Base-by-base conservation (phyloP, 1,284 basidiomycete genomes). In the Boletellus dicymbophilus region DNA sequence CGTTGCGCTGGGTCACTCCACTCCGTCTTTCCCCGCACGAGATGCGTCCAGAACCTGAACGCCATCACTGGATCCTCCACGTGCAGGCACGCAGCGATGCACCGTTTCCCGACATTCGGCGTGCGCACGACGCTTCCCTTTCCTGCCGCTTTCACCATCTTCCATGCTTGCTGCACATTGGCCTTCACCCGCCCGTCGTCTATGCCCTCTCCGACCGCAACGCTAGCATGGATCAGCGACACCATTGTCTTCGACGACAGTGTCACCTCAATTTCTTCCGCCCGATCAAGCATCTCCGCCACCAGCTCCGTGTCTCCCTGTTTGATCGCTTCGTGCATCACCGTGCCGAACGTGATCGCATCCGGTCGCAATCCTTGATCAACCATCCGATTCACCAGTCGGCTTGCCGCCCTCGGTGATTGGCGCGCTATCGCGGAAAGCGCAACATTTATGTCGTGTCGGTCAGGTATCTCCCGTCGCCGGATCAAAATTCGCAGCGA, bases 371-470 rank as follows among this genome's bases (percentile, higher is more conserved):
- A 52, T n/a, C 80, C 78, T 22, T 58, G 57, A 16, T 66, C 55
- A 1, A 69, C 51, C 79, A 88, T 84, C 26, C 69, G 69, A 43
- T 71, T 60, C 28, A 88, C 61, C 58, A 84, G 71, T 22, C 53
- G 57, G 13, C 68, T 70, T 6, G 79, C 87, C 13, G 60, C 61
- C 15, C 63, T 65, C 21, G 82, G 78, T 46, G 77, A 68, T 54
- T 75, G 65, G 55, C 73, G 69, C 22, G 84, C 79, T 50, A 87
- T 66, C 15, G 75, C 78, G 4, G 71, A 71, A 44, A 89, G 70
- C 40, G 74, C 76, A 44, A 89, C 78, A 58, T 86, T 86, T 46
- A 85, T 68, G 59, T 89, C 86, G 57, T 79, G 69, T 39, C 76
- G 53, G 61, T 88, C 84, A 15, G 84, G 83, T 46, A 78, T 60